Conservation (phyloP, 805 yeast genomes). For the Metschnikowia borealis region DNA sequence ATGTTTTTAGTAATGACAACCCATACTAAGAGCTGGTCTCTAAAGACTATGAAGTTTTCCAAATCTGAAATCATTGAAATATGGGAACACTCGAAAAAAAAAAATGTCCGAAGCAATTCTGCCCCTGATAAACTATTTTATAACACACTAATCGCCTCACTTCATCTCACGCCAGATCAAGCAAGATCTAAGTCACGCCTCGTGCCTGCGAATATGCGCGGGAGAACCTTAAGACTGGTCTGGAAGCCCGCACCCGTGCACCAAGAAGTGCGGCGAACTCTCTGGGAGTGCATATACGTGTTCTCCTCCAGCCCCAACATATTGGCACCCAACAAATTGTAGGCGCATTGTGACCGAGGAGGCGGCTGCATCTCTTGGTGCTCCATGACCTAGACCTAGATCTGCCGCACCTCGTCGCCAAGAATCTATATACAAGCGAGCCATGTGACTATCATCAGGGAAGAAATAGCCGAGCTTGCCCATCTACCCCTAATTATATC, state of each 20-base stretch:
- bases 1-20: too few relatives aligned
- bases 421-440: neutral
- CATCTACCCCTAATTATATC: neutral
- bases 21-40: too few relatives aligned
- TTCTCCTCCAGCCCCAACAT: neutral
- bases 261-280: neutral
- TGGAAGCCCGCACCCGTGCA: neutral
- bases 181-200: slow-evolving; percentile 2
- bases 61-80: neutral
- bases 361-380: neutral
- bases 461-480: neutral
- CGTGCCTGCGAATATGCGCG: neutral
- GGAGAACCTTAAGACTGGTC: neutral
- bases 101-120: neutral
- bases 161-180: neutral
- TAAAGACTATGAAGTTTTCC: too few relatives aligned
- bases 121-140: neutral
- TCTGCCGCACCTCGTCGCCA: slow-evolving; percentile 1
- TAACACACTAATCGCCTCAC: neutral
- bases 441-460: neutral
- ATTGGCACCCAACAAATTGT: slow-evolving; percentile 2
- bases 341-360: neutral
- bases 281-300: neutral
- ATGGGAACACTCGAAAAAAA: neutral
- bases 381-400: neutral